Evolutionary conservation across 2,329 filamentous ascomycete species (phyloP).

Genomic region (Aspergillus pseudotamarii): DNA sequence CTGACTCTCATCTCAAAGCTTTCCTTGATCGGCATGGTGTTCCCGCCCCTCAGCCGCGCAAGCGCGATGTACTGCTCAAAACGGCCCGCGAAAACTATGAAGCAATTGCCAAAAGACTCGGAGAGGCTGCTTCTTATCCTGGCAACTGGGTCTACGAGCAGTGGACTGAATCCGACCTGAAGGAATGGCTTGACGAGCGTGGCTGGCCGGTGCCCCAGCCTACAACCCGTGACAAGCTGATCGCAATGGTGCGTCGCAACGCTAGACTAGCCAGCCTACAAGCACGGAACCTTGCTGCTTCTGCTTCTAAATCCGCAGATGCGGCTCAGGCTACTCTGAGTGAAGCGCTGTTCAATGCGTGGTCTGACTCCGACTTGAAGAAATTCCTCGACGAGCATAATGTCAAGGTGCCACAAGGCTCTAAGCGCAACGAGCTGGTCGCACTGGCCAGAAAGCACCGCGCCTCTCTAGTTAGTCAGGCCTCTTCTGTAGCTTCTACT

Average conservation of each 20-base stretch:
- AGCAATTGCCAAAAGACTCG: conserved; percentile 69
- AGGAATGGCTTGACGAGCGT: conserved; percentile 87
- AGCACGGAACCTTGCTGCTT: conserved; percentile 62
- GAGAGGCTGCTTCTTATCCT: conserved; percentile 81
- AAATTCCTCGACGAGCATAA: conserved; percentile 90
- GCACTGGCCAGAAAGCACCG: conserved; percentile 88
- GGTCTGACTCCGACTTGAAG: conserved; percentile 89
- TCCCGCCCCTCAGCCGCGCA: conserved; percentile 82
- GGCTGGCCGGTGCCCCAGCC: conserved; percentile 87
- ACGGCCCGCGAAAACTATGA: conserved; percentile 83
- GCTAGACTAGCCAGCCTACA: conserved; percentile 76
- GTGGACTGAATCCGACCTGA: conserved; percentile 92
- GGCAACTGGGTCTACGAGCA: conserved; percentile 91
- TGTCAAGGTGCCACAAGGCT: conserved; percentile 88
- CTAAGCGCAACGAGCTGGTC: conserved; percentile 83
- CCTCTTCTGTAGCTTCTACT: conserved; percentile 59
- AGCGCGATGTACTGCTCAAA: conserved; percentile 78
- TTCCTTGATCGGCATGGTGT: conserved; percentile 90
- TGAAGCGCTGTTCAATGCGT: conserved; percentile 83
- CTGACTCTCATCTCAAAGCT: conserved; percentile 87
- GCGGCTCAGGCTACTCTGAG: conserved; percentile 74
- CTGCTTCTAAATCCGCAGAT: conserved; percentile 66
- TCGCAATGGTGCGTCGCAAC: conserved; percentile 88
- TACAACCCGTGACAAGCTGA: conserved; percentile 79
- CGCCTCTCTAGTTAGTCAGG: conserved; percentile 57